phyloP scores from a whole-genome alignment of 2,329 filamentous ascomycete species.

The Curvularia spicifera region DNA sequence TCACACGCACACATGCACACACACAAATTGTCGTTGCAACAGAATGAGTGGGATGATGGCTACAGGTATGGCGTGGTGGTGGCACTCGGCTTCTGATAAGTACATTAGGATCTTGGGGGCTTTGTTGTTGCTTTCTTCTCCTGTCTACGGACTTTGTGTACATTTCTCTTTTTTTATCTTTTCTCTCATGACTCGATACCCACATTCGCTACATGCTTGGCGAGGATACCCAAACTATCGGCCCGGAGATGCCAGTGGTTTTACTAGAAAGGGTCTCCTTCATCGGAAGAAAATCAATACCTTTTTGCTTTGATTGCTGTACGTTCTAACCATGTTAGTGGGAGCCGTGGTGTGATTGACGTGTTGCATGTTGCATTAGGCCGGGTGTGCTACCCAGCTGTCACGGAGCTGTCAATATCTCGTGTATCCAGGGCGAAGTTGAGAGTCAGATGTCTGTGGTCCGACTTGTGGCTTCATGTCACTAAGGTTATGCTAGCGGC shows the following conservation, averaged over 20 bases:
- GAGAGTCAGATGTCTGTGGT: not conserved
- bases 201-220: constrained; percentile 39
- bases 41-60: constrained; percentile 26
- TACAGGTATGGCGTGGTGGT: constrained; percentile 32
- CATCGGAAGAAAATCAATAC: constrained; percentile 46
- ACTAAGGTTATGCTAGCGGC: not conserved
- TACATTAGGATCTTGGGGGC: constrained; percentile 5
- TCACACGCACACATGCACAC: constrained; percentile 25
- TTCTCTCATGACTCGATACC: constrained; percentile 23
- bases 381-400: constrained; percentile 12
- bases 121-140: constrained; percentile 15
- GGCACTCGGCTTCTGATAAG: constrained; percentile 16
- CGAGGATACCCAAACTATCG: constrained; percentile 30
- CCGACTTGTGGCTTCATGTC: constrained; percentile 2
- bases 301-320: constrained; percentile 10
- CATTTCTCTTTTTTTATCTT: constrained; percentile 17
- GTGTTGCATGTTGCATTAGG: constrained; percentile 2
- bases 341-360: not conserved
- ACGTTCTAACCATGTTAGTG: not conserved
- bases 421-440: not conserved
- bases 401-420: constrained; percentile 15
- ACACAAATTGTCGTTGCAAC: constrained; percentile 45
- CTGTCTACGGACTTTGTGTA: constrained; percentile 20
- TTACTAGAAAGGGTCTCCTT: constrained; percentile 47
- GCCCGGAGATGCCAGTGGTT: constrained; percentile 27